Evolutionary conservation across 208 protist genomes (phyloP), one percentile per base, ranked within the genome.

Genomic region (Crithidia brevicula): DNA sequence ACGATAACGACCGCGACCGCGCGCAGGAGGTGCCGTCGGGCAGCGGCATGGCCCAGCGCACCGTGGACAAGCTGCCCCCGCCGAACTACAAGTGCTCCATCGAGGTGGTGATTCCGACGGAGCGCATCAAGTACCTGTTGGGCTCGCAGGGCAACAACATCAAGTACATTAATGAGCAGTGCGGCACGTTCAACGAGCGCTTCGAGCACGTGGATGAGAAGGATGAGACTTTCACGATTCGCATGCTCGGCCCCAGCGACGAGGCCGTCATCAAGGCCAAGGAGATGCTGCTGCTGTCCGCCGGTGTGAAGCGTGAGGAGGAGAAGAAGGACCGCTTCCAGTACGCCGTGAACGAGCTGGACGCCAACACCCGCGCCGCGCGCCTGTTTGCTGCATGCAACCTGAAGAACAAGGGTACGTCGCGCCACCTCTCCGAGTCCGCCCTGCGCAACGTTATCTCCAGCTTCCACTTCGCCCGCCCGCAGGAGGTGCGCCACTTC

Each of bases 301-400:
- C 87, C 36, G 88, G 86, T 43, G 79, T 92, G 47, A 86, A 66
- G 59, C 77, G 80, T 22, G 79, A 89, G 72, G 77, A 87, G 67
- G 76, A 95, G 57, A 80, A 90, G 69, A 82, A 88, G 67, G 67
- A 86, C 34, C 88, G 92, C 56, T 87, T 92, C 65, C 72, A 88
- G 83, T 94, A 96, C 65, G 82, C 85, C 23, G 80, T 83, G 20
- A 94, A 93, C 67, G 92, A 96, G 74, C 74, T 94, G n/a, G 78
- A 81, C 40, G 77, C 71, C 43, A 92, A 96, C 77, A 80, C 72
- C n/a, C 79, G 67, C 62, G 78, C 92, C 34, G 87, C 76, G 13
- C 74, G 80, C 43, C 60, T 88, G 45, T 74, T 96, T 28, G 70
- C 68, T n/a, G 87, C 87, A n/a, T 86, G 79, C 72, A 96, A 96